Conservation (phyloP, 1,139 yeast species). For the Suhomyces yuchorum region DNA sequence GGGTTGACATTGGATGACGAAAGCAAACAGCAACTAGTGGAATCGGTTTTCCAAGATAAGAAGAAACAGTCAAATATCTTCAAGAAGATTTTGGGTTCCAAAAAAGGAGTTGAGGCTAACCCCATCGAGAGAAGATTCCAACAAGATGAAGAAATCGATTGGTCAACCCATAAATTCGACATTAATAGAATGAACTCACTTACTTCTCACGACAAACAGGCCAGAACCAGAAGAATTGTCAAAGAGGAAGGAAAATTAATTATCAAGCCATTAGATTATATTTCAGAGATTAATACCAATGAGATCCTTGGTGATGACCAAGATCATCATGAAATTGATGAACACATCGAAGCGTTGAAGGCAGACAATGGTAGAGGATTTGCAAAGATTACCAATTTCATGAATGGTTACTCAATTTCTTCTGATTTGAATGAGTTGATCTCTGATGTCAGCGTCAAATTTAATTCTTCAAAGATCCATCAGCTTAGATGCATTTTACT, state of each 20-base stretch:
- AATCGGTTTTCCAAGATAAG: slow-evolving; percentile 48
- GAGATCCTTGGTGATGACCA: slow-evolving; percentile 34
- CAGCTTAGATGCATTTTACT: slow-evolving; percentile 44
- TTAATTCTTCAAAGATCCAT: slow-evolving; percentile 34
- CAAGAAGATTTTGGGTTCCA: slow-evolving; percentile 49
- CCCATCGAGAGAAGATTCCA: slow-evolving; percentile 40
- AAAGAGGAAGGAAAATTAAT: slow-evolving; percentile 65
- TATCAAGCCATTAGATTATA: slow-evolving; percentile 67
- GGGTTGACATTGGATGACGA: slow-evolving; percentile 20
- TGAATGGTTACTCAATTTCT: slow-evolving; percentile 30
- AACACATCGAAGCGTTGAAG: slow-evolving; percentile 20
- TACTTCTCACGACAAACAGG: slow-evolving; percentile 66
- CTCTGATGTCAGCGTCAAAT: slow-evolving; percentile 48
- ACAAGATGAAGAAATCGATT: slow-evolving; percentile 37
- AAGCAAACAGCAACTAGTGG: slow-evolving; percentile 36
- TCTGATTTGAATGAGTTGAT: slow-evolving; percentile 47
- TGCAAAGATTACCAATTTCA: slow-evolving; percentile 37
- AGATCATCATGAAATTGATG: slow-evolving; percentile 19
- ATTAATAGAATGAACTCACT: slow-evolving; percentile 77
- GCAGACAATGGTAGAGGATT: slow-evolving; percentile 12
- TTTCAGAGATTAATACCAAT: slow-evolving; percentile 52
- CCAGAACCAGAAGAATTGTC: slow-evolving; percentile 68
- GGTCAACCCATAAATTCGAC: slow-evolving; percentile 51
- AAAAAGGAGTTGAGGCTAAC: slow-evolving; percentile 28
- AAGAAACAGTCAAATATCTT: slow-evolving; percentile 55